Conservation (phyloP, 257 asterid species). For the Gynochthodes officinalis region DNA sequence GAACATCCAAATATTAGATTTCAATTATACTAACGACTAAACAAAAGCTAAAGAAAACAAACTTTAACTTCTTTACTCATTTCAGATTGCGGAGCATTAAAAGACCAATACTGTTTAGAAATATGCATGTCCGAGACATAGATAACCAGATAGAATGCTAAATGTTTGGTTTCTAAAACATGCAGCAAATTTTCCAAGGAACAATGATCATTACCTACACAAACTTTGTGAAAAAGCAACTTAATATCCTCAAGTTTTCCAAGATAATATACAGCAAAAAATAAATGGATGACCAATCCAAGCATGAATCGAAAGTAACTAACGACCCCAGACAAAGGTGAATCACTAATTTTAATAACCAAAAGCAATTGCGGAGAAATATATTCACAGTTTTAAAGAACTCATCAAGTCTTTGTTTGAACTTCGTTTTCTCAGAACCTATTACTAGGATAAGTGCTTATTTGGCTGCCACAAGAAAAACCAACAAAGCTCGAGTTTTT, state of each 20-base stretch:
- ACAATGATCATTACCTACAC: not conserved
- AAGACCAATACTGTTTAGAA: not conserved
- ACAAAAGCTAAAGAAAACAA: not conserved
- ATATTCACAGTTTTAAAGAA: not conserved
- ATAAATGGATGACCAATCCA: not conserved
- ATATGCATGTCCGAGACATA: not conserved
- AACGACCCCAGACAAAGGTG: not conserved
- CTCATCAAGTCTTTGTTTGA: no score
- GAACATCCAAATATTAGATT: not conserved
- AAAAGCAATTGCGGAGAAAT: not conserved
- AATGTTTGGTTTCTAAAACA: not conserved
- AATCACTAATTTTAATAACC: conserved; percentile 1
- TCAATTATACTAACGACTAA: not conserved
- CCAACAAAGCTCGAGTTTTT: conserved; percentile 15
- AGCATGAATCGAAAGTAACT: not conserved
- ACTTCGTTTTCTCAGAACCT: not conserved
- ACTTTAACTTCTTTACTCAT: no score
- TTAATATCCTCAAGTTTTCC: not conserved
- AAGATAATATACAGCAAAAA: not conserved
- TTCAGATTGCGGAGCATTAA: not conserved
- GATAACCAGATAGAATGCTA: not conserved
- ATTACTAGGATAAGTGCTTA: not conserved
- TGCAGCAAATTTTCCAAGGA: not conserved
- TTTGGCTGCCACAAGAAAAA: not conserved
- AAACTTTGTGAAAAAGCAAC: not conserved